Base-by-base conservation (phyloP, 169 alveolate species). In the Cryptosporidium sp. region DNA sequence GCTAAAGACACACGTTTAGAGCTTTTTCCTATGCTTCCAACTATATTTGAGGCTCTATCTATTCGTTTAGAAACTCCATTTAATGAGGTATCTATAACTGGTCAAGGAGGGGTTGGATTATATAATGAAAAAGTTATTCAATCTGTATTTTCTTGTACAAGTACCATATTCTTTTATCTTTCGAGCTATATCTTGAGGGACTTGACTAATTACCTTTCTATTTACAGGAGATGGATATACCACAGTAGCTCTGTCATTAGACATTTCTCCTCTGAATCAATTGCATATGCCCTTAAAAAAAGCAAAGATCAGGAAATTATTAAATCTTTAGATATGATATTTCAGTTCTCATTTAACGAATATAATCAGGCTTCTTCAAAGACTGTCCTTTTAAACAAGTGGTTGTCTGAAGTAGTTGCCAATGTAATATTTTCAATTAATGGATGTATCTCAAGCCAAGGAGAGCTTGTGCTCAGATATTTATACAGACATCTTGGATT, bases 1-100 rank as follows among this genome's bases (percentile, higher is more conserved):
- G 86, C 86, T 16, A 74, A 74, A 31, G 86, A 74, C 37, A 74
- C 86, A 18, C 86, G 86, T n/a, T 18, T 61, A 35, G 86, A 74
- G 33, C 65, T 74, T 26, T 21, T 74, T 29, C 86, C 86, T 21
- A 55, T 58, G 43, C 71, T 74, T 35, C 86, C 86, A 31, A 33
- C 7, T 0, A 74, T 74, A 55, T 74, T 74, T 31, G 51, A 58
- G 41, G 31, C 86, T 21, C 37, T 74, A 5, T 74, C 86, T 35
- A 9, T 14, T 31, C 43, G 86, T 12, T 37, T 74, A 37, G 71
- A 74, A 18, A 74, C 51, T n/a, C 86, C 70, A 55, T 14, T 74
- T 14, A 58, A 37, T 10, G 71, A 74, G 26, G 26, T n/a, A 37
- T 74, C 86, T 37, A 37, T 74, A 14, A 74, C 86, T 14, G 71